A percentile compares a stretch with the other conserved stretches of the same genome.
Conservation (phyloP, 164 flowering plant species). For the Chimonanthus salicifolius region DNA sequence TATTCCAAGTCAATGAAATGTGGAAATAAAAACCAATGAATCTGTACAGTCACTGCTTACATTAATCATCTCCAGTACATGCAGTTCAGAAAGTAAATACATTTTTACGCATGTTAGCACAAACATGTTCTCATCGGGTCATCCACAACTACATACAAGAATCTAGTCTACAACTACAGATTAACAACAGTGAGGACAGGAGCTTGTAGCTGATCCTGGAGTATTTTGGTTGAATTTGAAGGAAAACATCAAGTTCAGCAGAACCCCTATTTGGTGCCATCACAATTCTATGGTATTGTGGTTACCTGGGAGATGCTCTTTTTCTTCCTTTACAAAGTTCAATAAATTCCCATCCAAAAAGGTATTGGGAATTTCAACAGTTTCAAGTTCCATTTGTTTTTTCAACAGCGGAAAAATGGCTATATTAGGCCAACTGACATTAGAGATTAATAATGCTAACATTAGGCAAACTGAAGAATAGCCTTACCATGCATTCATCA, state of each 20-base stretch:
- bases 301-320: neutral
- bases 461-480: no score
- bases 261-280: no score
- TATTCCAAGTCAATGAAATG: neutral
- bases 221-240: neutral
- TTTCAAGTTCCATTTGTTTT: neutral
- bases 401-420: no score
- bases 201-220: neutral
- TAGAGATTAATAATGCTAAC: no score
- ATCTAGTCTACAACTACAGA: neutral
- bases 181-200: neutral
- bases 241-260: neutral
- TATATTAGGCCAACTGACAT: no score
- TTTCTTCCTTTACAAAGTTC: neutral
- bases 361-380: neutral
- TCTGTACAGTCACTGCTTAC: neutral
- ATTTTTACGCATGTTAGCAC: neutral
- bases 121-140: neutral
- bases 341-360: neutral
- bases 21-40: neutral
- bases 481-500: no score
- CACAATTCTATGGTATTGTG: neutral
- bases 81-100: neutral
- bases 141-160: neutral
- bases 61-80: neutral